These are phyloP conservation scores for Capsella bursapastoris DNA, from an alignment of 345 rosid species.

Conservation along the genomic window DNA sequence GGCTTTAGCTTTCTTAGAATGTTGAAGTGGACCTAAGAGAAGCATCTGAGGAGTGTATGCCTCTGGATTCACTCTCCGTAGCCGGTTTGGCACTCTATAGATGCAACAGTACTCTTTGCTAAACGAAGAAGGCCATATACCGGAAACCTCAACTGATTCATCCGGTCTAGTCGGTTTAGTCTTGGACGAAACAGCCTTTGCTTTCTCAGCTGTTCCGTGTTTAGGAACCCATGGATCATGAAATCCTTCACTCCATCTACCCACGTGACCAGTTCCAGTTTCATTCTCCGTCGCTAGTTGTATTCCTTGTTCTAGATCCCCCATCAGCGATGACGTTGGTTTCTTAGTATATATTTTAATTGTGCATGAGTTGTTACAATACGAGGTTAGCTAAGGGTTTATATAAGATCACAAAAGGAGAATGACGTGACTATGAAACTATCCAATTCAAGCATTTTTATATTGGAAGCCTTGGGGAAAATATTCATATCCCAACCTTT, in stretches of 20 bases:
- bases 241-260: conserved; percentile 33
- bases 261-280: not conserved
- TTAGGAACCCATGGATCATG: conserved; percentile 5
- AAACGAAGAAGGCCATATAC: conserved; percentile 35
- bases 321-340: not conserved
- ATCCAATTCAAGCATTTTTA: conserved; percentile 33
- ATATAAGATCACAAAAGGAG: conserved; percentile 16
- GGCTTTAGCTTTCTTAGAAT: conserved; percentile 37
- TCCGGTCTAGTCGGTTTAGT: conserved; percentile 26
- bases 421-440: conserved; percentile 11
- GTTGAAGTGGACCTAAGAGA: conserved; percentile 40
- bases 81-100: conserved; percentile 36
- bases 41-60: conserved; percentile 46
- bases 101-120: conserved; percentile 34
- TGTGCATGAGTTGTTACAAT: conserved; percentile 16
- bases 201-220: conserved; percentile 14
- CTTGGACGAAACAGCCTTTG: not conserved
- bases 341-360: not conserved
- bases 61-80: conserved; percentile 36
- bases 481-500: conserved; percentile 3
- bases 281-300: not conserved
- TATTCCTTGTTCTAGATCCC: conserved; percentile 28
- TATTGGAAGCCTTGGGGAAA: conserved; percentile 29
- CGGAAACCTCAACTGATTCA: not conserved
- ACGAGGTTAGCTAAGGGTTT: not conserved